phyloP scores from a whole-genome alignment of 768 basidiomycete species.

The Daedaleopsis sinensis region DNA sequence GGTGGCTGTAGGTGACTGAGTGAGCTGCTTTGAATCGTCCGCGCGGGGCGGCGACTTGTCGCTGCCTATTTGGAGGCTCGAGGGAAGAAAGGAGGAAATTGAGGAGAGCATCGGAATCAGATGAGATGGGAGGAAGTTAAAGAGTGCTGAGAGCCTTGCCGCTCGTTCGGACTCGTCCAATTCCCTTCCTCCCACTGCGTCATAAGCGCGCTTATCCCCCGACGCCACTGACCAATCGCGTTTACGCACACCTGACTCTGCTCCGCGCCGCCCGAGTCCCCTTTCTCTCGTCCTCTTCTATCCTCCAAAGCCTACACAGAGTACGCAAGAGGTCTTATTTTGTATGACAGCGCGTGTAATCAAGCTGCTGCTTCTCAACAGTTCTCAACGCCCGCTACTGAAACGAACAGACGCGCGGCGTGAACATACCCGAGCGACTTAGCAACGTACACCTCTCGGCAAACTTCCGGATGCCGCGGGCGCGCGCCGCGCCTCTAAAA shows the following conservation, averaged over 20 bases:
- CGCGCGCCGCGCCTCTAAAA: too few species aligned
- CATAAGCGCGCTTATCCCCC: neutral
- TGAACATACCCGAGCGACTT: too few species aligned
- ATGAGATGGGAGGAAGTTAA: constrained; percentile 12
- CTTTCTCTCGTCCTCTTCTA: neutral
- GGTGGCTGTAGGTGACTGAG: constrained; percentile 5
- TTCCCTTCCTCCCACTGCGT: neutral
- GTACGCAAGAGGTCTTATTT: too few species aligned
- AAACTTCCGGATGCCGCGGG: too few species aligned
- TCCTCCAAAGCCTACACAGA: neutral
- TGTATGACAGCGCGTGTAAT: too few species aligned
- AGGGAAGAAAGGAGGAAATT: constrained; percentile 26
- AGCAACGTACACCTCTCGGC: too few species aligned
- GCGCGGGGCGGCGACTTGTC: constrained; percentile 17
- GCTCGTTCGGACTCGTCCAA: neutral
- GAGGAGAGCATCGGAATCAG: constrained; percentile 27
- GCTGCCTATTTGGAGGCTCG: constrained; percentile 21
- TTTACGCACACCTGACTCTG: neutral
- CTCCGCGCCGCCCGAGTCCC: too few species aligned
- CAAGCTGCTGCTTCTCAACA: too few species aligned
- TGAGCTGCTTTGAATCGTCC: neutral
- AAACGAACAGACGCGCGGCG: too few species aligned
- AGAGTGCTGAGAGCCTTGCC: neutral
- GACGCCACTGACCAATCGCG: neutral
- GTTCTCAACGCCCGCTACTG: too few species aligned